Evolutionary conservation across 1,284 basidiomycete species (phyloP).

Genomic region (Cystobasidium sp.): DNA sequence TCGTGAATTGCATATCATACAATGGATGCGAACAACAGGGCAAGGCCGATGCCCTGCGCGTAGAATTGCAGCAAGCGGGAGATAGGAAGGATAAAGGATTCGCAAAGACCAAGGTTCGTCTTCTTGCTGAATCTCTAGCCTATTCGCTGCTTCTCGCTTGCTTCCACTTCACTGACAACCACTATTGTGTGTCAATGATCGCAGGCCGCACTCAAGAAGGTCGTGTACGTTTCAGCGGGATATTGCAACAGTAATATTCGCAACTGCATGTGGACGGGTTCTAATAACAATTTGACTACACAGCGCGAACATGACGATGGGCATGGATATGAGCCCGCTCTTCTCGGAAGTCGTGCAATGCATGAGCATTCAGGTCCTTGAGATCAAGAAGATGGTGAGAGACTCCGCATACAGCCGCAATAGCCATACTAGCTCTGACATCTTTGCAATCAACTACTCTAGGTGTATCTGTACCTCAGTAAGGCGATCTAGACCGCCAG

Average conservation of each 20-base stretch:
- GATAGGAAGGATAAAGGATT: constrained; percentile 90
- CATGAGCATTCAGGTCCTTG: constrained; percentile 82
- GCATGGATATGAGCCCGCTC: constrained; percentile 79
- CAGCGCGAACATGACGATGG: constrained; percentile 84
- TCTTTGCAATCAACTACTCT: neutral
- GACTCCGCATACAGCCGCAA: neutral
- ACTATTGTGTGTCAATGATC: constrained; percentile 56
- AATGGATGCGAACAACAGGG: constrained; percentile 12
- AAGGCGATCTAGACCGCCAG: neutral
- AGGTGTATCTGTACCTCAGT: constrained; percentile 77
- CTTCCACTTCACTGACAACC: neutral
- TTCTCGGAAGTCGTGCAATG: constrained; percentile 89
- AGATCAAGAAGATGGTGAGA: constrained; percentile 94
- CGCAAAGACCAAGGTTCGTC: constrained; percentile 62
- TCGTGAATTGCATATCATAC: neutral
- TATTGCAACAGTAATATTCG: neutral
- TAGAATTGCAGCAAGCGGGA: constrained; percentile 74
- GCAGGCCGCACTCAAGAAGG: constrained; percentile 91
- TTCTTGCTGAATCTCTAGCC: neutral
- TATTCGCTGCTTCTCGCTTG: neutral
- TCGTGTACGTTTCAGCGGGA: constrained; percentile 59
- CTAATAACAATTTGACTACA: neutral
- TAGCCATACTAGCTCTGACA: neutral
- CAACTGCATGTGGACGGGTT: neutral
- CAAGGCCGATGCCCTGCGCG: constrained; percentile 43